Base-by-base conservation (phyloP, 768 basidiomycete genomes). In the Lactarius psammicola region DNA sequence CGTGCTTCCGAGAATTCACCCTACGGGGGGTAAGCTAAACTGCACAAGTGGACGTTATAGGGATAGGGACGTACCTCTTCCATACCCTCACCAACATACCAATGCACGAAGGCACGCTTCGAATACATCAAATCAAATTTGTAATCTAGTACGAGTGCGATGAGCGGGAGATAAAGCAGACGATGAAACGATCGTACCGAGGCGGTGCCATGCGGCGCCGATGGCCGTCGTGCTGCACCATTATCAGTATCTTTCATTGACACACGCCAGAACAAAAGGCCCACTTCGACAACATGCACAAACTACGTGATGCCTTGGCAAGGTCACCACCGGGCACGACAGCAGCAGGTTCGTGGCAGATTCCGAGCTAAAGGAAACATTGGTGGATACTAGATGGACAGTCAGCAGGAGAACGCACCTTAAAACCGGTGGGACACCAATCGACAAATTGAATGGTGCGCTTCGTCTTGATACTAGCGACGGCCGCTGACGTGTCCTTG, bases 41-140 rank as follows among this genome's bases (percentile, higher is more conserved):
- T 42, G 49, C 20, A 69, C 40, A 20, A 63, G 34, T 2, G 28
- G 17, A 40, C 15, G 26, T 56, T n/a, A 3, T 49, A 13, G 2
- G 23, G 13, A n/a, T 36, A 7, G n/a, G 51, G 9, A 10, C 76
- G 36, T 67, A 81, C 85, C 82, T 98, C 96, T 76, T 98, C 96
- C 96, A 98, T 98, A 82, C 96, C 96, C 80, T 98, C 95, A 75
- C 95, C 95, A 68, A 97, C 95, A 74, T 95, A 96, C 94, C 94
- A 91, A 76, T 92, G 89, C 30, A 91, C 89, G 69, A 93, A 93
- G 56, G 92, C 92, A 76, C 92, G 91, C 78, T 93, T 97, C 68
- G 95, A 95, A 83, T 96, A 98, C 78, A 98, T 87, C 72, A 98
- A 85, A 76, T 98, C 96, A 78, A 98, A 98, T 79, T 98, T 98